Evolutionary conservation across 2,329 filamentous ascomycete species (phyloP).

Genomic region (Colletotrichum kahawae): DNA sequence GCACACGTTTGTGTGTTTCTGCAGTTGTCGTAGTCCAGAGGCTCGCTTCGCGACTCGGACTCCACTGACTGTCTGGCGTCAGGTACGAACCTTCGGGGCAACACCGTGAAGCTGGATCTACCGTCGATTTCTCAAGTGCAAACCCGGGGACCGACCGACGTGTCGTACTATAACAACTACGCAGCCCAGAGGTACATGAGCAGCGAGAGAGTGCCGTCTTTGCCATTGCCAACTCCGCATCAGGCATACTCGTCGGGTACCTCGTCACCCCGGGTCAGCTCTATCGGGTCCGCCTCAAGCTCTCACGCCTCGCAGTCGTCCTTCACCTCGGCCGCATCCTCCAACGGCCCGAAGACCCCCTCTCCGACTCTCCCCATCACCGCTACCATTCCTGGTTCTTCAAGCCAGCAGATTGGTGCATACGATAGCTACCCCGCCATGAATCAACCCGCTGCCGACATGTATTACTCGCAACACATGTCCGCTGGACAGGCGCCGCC

Average conservation of each 20-base stretch:
- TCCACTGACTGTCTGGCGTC: not conserved
- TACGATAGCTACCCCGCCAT: constrained; percentile 64
- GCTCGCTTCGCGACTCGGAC: constrained; percentile 1
- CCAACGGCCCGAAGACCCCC: constrained; percentile 76
- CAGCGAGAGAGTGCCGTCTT: constrained; percentile 72
- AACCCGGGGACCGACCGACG: constrained; percentile 77
- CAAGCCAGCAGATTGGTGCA: constrained; percentile 40
- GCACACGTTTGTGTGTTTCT: not conserved
- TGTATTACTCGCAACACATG: constrained; percentile 86
- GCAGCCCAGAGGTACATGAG: constrained; percentile 70
- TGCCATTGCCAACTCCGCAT: constrained; percentile 72
- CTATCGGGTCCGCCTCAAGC: constrained; percentile 66
- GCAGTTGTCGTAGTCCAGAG: not conserved
- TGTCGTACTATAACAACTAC: constrained; percentile 72
- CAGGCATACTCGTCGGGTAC: constrained; percentile 74
- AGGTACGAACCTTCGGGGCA: constrained; percentile 35
- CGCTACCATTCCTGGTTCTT: constrained; percentile 43
- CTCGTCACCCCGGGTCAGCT: constrained; percentile 78
- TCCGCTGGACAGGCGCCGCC: constrained; percentile 76
- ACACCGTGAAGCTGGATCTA: constrained; percentile 93
- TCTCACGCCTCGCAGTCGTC: constrained; percentile 61
- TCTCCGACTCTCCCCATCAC: constrained; percentile 69
- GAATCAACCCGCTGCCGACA: constrained; percentile 83
- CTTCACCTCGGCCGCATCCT: constrained; percentile 59
- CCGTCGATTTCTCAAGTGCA: constrained; percentile 85